These are phyloP conservation scores for Curvularia verruculosa DNA, from an alignment of 2,329 filamentous ascomycete species.

Conservation along the genomic window DNA sequence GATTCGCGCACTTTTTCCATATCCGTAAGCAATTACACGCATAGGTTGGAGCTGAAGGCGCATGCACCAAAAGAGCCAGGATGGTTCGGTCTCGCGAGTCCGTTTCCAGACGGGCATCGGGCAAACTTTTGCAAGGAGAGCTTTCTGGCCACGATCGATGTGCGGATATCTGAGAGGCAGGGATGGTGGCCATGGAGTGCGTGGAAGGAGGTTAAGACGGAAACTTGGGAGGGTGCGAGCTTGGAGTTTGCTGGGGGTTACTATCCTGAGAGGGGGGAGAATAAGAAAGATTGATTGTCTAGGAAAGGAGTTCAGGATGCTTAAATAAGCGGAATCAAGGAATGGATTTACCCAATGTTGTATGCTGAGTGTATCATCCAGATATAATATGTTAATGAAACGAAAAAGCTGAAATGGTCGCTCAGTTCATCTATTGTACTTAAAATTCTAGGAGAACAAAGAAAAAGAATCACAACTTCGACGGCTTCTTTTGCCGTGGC, in stretches of 20 bases:
- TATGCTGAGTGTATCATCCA: neutral
- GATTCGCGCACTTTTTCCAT: constrained; percentile 48
- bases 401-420: neutral
- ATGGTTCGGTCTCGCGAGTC: constrained; percentile 55
- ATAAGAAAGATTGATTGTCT: constrained; percentile 33
- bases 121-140: constrained; percentile 55
- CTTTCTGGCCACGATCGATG: constrained; percentile 54
- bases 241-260: constrained; percentile 59
- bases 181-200: constrained; percentile 41
- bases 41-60: constrained; percentile 51
- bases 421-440: neutral
- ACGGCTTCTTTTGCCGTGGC: constrained; percentile 23
- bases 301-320: neutral
- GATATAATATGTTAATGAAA: neutral
- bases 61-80: constrained; percentile 49
- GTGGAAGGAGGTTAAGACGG: constrained; percentile 51
- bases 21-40: constrained; percentile 47
- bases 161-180: constrained; percentile 50
- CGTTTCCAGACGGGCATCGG: constrained; percentile 55
- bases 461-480: constrained; percentile 26
- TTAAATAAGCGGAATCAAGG: neutral
- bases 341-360: neutral
- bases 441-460: neutral
- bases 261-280: constrained; percentile 52
- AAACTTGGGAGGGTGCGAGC: constrained; percentile 52